These are phyloP conservation scores for Colletotrichum magnum DNA, from an alignment of 2,329 filamentous ascomycete species.

Conservation along the genomic window DNA sequence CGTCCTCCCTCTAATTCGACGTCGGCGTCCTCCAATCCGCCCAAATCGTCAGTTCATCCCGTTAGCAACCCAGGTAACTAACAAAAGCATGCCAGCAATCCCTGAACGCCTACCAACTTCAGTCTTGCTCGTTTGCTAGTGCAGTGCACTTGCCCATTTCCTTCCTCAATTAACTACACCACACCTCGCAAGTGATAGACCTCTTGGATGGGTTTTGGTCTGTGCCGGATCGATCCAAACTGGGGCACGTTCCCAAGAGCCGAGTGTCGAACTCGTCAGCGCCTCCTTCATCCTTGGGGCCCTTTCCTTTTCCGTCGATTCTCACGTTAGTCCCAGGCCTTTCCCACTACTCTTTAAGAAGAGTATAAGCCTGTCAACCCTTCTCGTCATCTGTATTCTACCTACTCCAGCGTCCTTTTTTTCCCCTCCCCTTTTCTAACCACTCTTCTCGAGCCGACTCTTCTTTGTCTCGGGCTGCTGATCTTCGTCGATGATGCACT, in stretches of 20 bases:
- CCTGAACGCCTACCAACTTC: slow-evolving; percentile 9
- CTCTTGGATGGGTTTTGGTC: background rate
- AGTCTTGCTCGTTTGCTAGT: background rate
- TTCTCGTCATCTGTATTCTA: slow-evolving; percentile 6
- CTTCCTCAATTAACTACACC: background rate
- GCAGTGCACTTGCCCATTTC: slow-evolving; percentile 9
- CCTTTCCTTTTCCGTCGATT: slow-evolving; percentile 37
- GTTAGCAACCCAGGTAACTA: slow-evolving; percentile 14
- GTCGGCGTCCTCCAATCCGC: slow-evolving; percentile 10
- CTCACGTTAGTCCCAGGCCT: slow-evolving; percentile 3
- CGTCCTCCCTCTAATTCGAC: slow-evolving; percentile 7
- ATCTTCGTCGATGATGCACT: slow-evolving; percentile 33
- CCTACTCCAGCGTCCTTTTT: slow-evolving; percentile 7
- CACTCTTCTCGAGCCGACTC: background rate
- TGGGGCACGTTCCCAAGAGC: slow-evolving; percentile 20
- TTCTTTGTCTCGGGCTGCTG: slow-evolving; percentile 33
- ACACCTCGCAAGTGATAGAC: background rate
- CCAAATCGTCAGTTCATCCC: slow-evolving; percentile 7
- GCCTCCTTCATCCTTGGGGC: slow-evolving; percentile 19
- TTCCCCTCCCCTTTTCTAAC: background rate
- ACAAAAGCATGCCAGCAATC: slow-evolving; percentile 19
- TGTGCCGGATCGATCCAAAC: slow-evolving; percentile 28
- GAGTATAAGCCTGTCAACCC: slow-evolving; percentile 18
- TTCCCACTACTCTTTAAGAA: background rate
- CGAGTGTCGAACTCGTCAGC: slow-evolving; percentile 31